These are phyloP conservation scores for Penicillium psychrosexuale DNA, from an alignment of 2,329 filamentous ascomycete species.

Conservation along the genomic window DNA sequence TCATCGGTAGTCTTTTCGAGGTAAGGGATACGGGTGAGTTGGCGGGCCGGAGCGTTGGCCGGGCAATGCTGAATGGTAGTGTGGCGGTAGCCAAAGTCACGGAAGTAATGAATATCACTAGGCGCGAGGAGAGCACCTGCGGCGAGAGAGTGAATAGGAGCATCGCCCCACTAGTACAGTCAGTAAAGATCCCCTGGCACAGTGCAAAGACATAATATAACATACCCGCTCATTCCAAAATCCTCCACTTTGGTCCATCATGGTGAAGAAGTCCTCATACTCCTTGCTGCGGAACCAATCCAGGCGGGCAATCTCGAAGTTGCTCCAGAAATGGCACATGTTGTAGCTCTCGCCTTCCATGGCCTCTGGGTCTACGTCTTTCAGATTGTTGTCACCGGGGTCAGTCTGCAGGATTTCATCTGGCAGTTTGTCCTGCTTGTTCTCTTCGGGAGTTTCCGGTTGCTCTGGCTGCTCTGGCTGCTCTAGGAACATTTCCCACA, in stretches of 20 bases:
- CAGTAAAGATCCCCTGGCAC: slow-evolving; percentile 12
- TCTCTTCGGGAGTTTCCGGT: slow-evolving; percentile 55
- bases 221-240: slow-evolving; percentile 98
- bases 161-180: slow-evolving; percentile 83
- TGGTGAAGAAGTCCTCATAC: slow-evolving; percentile 96
- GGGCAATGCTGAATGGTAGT: slow-evolving; percentile 99
- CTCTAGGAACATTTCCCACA: slow-evolving; percentile 99
- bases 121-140: slow-evolving; percentile 81
- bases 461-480: slow-evolving; percentile 50
- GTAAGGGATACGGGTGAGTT: slow-evolving; percentile 75
- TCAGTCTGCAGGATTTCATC: slow-evolving; percentile 79
- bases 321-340: slow-evolving; percentile 99
- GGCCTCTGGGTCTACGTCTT: slow-evolving; percentile 79
- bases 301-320: slow-evolving; percentile 94
- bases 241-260: slow-evolving; percentile 96
- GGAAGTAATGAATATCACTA: slow-evolving; percentile 94
- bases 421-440: slow-evolving; percentile 67
- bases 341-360: slow-evolving; percentile 99
- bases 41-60: slow-evolving; percentile 85
- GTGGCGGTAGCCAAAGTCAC: slow-evolving; percentile 96
- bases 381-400: slow-evolving; percentile 65
- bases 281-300: slow-evolving; percentile 97
- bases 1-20: slow-evolving; percentile 78
- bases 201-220: slow-evolving; percentile 17
- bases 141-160: slow-evolving; percentile 94